Evolutionary conservation across 805 yeast species (phyloP).

Genomic region (Torulaspora indica): DNA sequence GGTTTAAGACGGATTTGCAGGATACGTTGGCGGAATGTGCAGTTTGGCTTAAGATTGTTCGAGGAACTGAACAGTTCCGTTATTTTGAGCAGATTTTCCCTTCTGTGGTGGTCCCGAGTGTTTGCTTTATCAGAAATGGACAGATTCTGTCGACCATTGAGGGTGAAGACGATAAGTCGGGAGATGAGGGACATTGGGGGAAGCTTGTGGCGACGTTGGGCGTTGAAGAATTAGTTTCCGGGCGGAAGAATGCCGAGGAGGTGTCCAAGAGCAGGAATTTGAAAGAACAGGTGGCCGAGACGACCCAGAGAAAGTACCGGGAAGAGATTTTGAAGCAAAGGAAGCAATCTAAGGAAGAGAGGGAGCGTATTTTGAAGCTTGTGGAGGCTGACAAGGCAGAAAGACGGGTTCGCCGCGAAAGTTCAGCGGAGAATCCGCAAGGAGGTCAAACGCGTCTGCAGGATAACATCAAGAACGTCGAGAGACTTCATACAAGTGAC

Average conservation of each 20-base stretch:
- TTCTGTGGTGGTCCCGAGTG: conserved; percentile 47
- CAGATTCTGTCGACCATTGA: conserved; percentile 42
- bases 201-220: conserved; percentile 1
- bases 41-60: conserved; percentile 41
- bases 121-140: conserved; percentile 50
- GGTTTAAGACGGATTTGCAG: conserved; percentile 22
- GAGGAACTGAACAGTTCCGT: conserved; percentile 42
- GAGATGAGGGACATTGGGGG: not conserved
- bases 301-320: conserved; percentile 28
- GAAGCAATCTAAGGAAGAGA: conserved; percentile 44
- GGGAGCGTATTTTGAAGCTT: conserved; percentile 49
- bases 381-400: conserved; percentile 38
- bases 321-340: conserved; percentile 22
- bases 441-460: conserved; percentile 16
- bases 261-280: conserved; percentile 23
- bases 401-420: conserved; percentile 30
- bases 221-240: not conserved
- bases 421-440: conserved; percentile 16
- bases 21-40: conserved; percentile 22
- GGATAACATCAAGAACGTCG: conserved; percentile 31
- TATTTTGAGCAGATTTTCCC: conserved; percentile 56
- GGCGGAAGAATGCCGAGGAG: not conserved
- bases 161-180: conserved; percentile 25
- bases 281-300: conserved; percentile 42
- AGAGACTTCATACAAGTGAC: conserved; percentile 20